Percentiles rank a stretch among this genome's conserved stretches.
These are phyloP conservation scores for Asterochloris erici DNA, from an alignment of 139 green algal genomes.

Conservation along the genomic window DNA sequence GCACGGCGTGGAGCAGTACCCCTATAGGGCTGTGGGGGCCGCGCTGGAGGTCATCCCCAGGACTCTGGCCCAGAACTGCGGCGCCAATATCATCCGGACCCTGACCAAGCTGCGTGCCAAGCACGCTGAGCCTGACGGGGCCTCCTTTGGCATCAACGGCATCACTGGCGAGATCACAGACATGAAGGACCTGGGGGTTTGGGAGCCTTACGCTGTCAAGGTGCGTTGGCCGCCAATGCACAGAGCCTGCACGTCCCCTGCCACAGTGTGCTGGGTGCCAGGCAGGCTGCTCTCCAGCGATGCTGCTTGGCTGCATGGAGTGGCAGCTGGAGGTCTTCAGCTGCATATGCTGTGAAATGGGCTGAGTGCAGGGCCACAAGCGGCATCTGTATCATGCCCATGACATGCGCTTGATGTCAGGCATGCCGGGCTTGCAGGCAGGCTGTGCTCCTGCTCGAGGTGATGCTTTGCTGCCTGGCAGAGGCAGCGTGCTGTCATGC, in stretches of 20 bases:
- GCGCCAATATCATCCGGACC: conserved; percentile 97
- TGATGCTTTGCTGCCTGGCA: too few relatives aligned
- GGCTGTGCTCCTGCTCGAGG: too few relatives aligned
- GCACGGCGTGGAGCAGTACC: conserved; percentile 47
- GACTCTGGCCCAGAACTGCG: conserved; percentile 97
- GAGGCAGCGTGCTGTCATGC: too few relatives aligned
- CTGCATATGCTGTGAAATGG: too few relatives aligned
- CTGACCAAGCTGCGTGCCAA: conserved; percentile 95
- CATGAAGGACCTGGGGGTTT: conserved; percentile 95
- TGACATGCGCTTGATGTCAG: too few relatives aligned
- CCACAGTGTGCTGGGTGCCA: not conserved
- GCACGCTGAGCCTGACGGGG: conserved; percentile 51
- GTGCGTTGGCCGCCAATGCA: conserved; percentile 12
- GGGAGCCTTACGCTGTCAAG: conserved; percentile 95
- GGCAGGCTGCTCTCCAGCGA: not conserved
- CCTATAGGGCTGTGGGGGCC: conserved; percentile 71
- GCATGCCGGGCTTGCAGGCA: too few relatives aligned
- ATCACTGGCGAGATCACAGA: conserved; percentile 85
- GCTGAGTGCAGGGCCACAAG: too few relatives aligned
- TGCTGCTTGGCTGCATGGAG: too few relatives aligned
- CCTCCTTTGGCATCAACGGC: conserved; percentile 88
- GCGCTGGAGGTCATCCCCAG: conserved; percentile 97
- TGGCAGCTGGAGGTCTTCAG: too few relatives aligned
- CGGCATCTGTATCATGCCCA: too few relatives aligned
- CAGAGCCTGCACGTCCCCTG: not conserved